phyloP scores from a whole-genome alignment of 345 rosid genomes.

The Gossypium anomalum region DNA sequence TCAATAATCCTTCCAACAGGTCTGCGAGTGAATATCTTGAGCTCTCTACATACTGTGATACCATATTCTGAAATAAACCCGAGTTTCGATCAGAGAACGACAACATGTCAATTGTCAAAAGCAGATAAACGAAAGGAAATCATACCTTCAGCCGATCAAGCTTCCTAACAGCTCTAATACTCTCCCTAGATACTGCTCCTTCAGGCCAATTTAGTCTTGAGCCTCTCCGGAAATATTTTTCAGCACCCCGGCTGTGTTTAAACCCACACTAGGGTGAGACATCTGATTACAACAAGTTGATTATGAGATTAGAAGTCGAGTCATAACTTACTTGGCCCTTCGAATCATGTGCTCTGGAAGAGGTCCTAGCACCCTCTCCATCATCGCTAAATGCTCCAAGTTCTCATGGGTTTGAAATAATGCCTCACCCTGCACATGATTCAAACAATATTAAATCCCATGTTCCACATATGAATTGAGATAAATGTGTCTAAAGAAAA shows the following conservation, averaged over 20 bases:
- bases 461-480: slow-evolving; percentile 4
- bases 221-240: slow-evolving; percentile 67
- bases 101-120: neutral
- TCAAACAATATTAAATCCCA: slow-evolving; percentile 5
- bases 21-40: slow-evolving; percentile 43
- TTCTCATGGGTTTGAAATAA: slow-evolving; percentile 81
- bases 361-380: slow-evolving; percentile 17
- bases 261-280: slow-evolving; percentile 12
- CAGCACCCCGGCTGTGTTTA: slow-evolving; percentile 45
- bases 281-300: neutral
- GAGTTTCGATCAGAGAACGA: neutral
- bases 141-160: slow-evolving; percentile 56
- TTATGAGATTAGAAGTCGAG: neutral
- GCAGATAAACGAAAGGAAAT: neutral
- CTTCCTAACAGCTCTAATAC: slow-evolving; percentile 78
- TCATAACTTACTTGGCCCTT: slow-evolving; percentile 8
- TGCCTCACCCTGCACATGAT: slow-evolving; percentile 58
- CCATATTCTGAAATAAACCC: slow-evolving; percentile 44
- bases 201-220: slow-evolving; percentile 77
- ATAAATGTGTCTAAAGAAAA: neutral
- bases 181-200: slow-evolving; percentile 76
- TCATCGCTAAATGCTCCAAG: slow-evolving; percentile 72
- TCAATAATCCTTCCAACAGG: slow-evolving; percentile 56
- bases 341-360: slow-evolving; percentile 13
- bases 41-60: slow-evolving; percentile 42